Evolutionary conservation across 116 monocot species (phyloP).

Genomic region (Dioscorea cayenensis): DNA sequence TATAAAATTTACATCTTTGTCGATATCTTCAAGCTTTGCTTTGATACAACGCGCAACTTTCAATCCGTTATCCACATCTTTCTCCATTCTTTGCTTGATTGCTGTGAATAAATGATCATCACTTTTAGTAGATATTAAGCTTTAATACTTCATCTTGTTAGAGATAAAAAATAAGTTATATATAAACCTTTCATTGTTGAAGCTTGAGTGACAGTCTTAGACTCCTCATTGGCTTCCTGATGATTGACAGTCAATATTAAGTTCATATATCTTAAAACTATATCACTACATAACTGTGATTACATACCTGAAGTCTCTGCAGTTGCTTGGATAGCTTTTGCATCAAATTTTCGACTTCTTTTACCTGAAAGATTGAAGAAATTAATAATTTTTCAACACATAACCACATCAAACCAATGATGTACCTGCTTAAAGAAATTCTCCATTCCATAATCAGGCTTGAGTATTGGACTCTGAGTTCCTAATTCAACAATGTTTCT

Average conservation of each 20-base stretch:
- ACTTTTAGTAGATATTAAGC: not conserved
- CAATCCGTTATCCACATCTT: slow-evolving; percentile 37
- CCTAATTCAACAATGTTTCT: not conserved
- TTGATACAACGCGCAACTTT: slow-evolving; percentile 32
- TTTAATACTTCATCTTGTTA: not conserved
- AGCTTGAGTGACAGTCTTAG: slow-evolving; percentile 45
- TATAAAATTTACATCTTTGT: slow-evolving; percentile 31
- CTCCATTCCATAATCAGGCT: not conserved
- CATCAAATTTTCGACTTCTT: not conserved
- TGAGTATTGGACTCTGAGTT: not conserved
- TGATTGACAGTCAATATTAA: not conserved
- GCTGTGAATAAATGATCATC: slow-evolving; percentile 16
- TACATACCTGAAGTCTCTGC: not conserved
- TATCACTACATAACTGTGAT: not conserved
- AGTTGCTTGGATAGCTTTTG: no score
- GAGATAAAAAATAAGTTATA: not conserved
- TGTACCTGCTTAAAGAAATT: not conserved
- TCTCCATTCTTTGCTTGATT: slow-evolving; percentile 45
- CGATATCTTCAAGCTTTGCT: slow-evolving; percentile 42
- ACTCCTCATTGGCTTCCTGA: slow-evolving; percentile 46
- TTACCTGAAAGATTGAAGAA: not conserved
- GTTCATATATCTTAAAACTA: not conserved
- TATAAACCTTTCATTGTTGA: slow-evolving; percentile 50
- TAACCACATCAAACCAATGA: not conserved
- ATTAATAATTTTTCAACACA: not conserved